Evolutionary conservation across 2,329 filamentous ascomycete genomes (phyloP), one percentile per base, ranked within the genome.

Genomic region (Passalora sequoiae): DNA sequence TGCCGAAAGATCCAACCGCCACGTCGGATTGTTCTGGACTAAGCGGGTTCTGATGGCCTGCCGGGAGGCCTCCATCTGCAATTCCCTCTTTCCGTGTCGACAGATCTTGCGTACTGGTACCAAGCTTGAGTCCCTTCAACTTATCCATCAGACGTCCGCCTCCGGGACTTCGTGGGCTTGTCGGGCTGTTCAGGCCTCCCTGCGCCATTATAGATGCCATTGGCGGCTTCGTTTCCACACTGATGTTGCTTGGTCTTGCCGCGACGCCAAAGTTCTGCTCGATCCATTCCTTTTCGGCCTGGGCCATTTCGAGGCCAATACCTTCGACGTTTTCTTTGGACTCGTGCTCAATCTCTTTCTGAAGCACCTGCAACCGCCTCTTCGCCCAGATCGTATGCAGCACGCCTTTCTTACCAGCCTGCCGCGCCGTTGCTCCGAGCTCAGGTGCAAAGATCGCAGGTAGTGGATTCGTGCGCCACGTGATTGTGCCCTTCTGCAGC

Each of bases 371-470:
- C 16, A 95, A 69, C 30, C 89, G 75, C 64, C 86, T 83, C 71
- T 89, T 89, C 13, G 86, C 89, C 88, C 89, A 96, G 45, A 91
- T 80, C 2, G 87, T 94, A 61, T 94, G 89, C 47, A 95, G 67
- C 2, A 94, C 86, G 1, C 89, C 89, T 50, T 86, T 84, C 57
- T 82, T 81, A 5, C 86, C 86, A 0, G 81, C 77, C 13, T 80
- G 72, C 17, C 78, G 73, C 9, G 78, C 78, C 16, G 78, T 83
- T 3, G 77, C 75, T 1, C 84, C 83, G 17, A 94, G 71, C 47
- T 84, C 83, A 0, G 83, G 79, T 1, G 86, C 83, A 60, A 91
- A 95, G 53, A 95, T 91, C 22, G 89, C 89, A 0, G 89, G 89
- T 38, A 94, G 71, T 1, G 88, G 86, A 60, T 89, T 89, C 9